phyloP scores from a whole-genome alignment of 805 yeast genomes.

The Candida nanaspora region DNA sequence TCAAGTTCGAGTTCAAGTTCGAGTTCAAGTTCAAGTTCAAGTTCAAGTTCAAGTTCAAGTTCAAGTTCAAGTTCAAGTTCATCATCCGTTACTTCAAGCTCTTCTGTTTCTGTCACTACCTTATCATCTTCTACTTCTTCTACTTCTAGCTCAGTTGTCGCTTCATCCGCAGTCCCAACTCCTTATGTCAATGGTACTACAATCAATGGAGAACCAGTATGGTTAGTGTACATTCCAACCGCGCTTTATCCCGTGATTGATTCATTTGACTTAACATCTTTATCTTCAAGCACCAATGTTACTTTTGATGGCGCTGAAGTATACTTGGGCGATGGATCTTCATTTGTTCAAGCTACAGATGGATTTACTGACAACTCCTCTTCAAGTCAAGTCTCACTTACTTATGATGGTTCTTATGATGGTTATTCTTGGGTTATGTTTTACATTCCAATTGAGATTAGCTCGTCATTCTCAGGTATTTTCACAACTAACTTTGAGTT shows the following conservation, averaged over 20 bases:
- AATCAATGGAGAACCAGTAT: slow-evolving; percentile 4
- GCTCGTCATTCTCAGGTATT: neutral
- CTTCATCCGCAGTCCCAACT: slow-evolving; percentile 2
- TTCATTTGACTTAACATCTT: neutral
- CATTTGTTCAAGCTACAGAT: neutral
- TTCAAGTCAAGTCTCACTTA: slow-evolving; percentile 1
- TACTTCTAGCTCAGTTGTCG: slow-evolving; percentile 3
- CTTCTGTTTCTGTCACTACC: neutral
- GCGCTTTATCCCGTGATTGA: neutral
- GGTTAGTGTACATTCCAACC: slow-evolving; percentile 5
- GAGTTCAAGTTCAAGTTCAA: neutral
- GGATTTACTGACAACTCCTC: slow-evolving; percentile 2
- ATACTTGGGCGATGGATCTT: slow-evolving; percentile 2
- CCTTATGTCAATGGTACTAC: slow-evolving; percentile 4
- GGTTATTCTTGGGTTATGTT: neutral
- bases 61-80: neutral
- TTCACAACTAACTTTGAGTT: neutral
- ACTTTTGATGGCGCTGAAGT: neutral
- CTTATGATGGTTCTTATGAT: neutral
- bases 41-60: neutral
- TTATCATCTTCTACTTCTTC: neutral
- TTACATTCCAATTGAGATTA: neutral
- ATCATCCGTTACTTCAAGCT: neutral
- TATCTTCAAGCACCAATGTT: neutral
- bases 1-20: neutral